Evolutionary conservation across 2,329 filamentous ascomycete species (phyloP).

Genomic region (Aspergillus calidoustus): DNA sequence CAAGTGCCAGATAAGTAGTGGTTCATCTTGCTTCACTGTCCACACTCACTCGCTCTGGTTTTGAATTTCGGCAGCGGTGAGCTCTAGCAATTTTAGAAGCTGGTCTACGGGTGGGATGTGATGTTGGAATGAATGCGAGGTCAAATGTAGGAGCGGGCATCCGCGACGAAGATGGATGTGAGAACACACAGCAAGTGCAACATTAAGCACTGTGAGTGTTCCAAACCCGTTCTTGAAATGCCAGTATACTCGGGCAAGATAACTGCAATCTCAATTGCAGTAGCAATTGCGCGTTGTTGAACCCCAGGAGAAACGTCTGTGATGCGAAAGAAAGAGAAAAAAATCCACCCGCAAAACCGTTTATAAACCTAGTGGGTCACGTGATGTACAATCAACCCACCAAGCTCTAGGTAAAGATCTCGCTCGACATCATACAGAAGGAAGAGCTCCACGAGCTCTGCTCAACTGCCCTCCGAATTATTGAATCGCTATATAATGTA

Average conservation of each 20-base stretch:
- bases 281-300: neutral
- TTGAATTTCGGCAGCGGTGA: slow-evolving; percentile 54
- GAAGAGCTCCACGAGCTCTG: neutral
- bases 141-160: neutral
- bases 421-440: neutral
- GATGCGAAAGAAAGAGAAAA: slow-evolving; percentile 10
- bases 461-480: neutral
- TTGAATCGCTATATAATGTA: neutral
- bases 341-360: slow-evolving; percentile 6
- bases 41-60: slow-evolving; percentile 60
- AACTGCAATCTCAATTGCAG: neutral
- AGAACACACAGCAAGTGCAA: neutral
- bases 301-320: neutral
- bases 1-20: slow-evolving; percentile 32
- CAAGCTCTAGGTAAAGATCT: neutral
- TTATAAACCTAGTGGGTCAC: slow-evolving; percentile 1
- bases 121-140: neutral
- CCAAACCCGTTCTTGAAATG: neutral
- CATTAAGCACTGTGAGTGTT: slow-evolving; percentile 16
- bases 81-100: slow-evolving; percentile 62
- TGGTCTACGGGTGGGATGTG: neutral
- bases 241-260: neutral
- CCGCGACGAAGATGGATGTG: neutral
- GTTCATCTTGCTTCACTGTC: slow-evolving; percentile 62
- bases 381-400: neutral